These are phyloP conservation scores for Salix udensis DNA, from an alignment of 345 rosid species.

Conservation along the genomic window DNA sequence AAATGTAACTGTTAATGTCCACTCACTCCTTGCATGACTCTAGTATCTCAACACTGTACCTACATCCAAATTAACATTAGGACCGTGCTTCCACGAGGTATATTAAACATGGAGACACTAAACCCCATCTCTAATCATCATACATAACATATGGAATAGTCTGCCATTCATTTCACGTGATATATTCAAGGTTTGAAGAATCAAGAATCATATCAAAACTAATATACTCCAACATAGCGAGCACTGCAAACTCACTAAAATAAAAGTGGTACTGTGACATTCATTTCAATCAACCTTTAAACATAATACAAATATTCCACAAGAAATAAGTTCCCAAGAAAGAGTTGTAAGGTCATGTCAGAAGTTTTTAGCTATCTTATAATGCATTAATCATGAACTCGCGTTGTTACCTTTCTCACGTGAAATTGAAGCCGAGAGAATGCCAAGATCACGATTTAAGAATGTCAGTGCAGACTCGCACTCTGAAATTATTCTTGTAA, in stretches of 20 bases:
- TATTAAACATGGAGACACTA: too few species aligned
- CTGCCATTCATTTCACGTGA: too few species aligned
- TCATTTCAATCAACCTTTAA: neutral
- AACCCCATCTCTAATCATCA: too few species aligned
- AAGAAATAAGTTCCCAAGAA: neutral
- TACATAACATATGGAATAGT: too few species aligned
- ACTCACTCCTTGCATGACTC: too few species aligned
- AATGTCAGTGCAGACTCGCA: constrained; percentile 82
- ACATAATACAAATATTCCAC: neutral
- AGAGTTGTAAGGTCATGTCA: neutral
- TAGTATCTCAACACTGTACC: too few species aligned
- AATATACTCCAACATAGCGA: neutral
- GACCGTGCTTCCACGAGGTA: too few species aligned
- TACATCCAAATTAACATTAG: too few species aligned
- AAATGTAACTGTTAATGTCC: too few species aligned
- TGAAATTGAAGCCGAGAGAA: constrained; percentile 82
- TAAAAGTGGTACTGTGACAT: neutral
- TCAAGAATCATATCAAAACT: too few species aligned
- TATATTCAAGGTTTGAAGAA: too few species aligned
- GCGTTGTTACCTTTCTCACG: constrained; percentile 49
- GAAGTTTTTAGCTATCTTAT: neutral
- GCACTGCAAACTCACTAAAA: neutral
- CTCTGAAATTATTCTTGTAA: constrained; percentile 80
- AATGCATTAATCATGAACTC: neutral
- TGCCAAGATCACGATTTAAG: constrained; percentile 81